Percentiles rank a stretch among this genome's conserved stretches.
These are phyloP conservation scores for Fusarium pseudonygamai DNA, from an alignment of 2,329 filamentous ascomycete genomes.

Conservation along the genomic window DNA sequence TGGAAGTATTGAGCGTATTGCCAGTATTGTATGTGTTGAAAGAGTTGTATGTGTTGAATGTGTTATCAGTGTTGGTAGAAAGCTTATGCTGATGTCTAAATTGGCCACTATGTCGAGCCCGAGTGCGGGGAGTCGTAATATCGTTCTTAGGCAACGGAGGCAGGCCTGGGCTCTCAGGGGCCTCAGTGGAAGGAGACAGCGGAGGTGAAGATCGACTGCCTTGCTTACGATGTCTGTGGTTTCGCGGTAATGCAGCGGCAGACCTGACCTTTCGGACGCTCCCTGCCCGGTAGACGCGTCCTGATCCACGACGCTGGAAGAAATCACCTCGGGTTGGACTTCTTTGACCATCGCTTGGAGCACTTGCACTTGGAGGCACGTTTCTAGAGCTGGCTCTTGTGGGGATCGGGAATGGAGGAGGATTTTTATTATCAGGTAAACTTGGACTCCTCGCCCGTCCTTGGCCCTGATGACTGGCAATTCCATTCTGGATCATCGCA, in stretches of 20 bases:
- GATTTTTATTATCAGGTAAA: slow-evolving; percentile 67
- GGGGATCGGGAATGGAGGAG: slow-evolving; percentile 94
- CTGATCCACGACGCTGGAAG: slow-evolving; percentile 63
- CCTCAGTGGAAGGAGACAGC: slow-evolving; percentile 73
- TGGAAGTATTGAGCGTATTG: slow-evolving; percentile 62
- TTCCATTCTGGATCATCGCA: slow-evolving; percentile 82
- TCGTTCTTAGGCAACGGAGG: slow-evolving; percentile 79
- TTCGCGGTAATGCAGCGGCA: slow-evolving; percentile 74
- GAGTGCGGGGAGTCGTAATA: slow-evolving; percentile 68
- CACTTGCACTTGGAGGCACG: slow-evolving; percentile 71
- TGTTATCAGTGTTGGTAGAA: slow-evolving; percentile 68
- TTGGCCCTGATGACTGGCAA: slow-evolving; percentile 72
- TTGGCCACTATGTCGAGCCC: slow-evolving; percentile 51
- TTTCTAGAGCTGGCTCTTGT: slow-evolving; percentile 87
- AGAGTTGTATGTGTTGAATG: slow-evolving; percentile 59
- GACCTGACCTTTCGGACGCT: slow-evolving; percentile 88
- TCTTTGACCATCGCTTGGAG: slow-evolving; percentile 74
- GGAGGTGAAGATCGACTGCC: slow-evolving; percentile 71
- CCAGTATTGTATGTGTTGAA: slow-evolving; percentile 64
- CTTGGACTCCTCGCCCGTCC: slow-evolving; percentile 72
- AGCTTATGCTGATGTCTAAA: slow-evolving; percentile 66
- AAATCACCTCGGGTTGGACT: slow-evolving; percentile 76
- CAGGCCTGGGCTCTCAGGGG: slow-evolving; percentile 74
- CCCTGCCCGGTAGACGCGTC: slow-evolving; percentile 62
- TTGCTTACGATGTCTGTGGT: slow-evolving; percentile 59